A percentile compares a stretch with the other conserved stretches of the same genome.
Evolutionary conservation across 148 eudicot genomes (phyloP).

Genomic region (Oxyria digyna): DNA sequence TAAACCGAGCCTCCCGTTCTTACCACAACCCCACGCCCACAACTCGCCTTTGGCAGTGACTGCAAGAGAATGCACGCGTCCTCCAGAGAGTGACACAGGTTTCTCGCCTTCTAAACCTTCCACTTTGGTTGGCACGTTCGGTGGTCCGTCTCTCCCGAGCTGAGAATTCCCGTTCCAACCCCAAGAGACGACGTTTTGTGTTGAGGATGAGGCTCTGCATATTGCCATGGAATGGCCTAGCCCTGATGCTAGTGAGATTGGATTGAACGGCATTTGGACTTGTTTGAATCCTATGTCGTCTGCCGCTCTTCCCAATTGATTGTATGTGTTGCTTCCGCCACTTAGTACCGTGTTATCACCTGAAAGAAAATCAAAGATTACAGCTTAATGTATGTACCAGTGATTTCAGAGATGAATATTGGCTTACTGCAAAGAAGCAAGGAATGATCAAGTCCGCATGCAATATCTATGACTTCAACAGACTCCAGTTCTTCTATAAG

Average conservation of each 20-base stretch:
- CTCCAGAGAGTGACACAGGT: constrained; percentile 49
- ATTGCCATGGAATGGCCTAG: constrained; percentile 82
- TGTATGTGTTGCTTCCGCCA: constrained; percentile 75
- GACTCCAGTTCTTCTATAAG: constrained; percentile 40
- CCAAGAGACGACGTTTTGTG: constrained; percentile 48
- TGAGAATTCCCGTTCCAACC: constrained; percentile 86
- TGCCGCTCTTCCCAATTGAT: constrained; percentile 60
- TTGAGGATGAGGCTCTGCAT: constrained; percentile 26
- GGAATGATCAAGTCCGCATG: constrained; percentile 93
- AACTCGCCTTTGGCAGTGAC: constrained; percentile 43
- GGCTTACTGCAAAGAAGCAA: constrained; percentile 69
- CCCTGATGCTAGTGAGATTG: constrained; percentile 58
- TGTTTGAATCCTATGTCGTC: constrained; percentile 48
- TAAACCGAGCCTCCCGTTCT: constrained; percentile 87
- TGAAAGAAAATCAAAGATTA: constrained; percentile 4
- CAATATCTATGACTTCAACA: constrained; percentile 41
- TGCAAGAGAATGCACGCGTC: constrained; percentile 79
- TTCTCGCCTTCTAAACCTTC: constrained; percentile 37
- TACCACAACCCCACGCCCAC: constrained; percentile 94
- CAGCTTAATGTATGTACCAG: too few relatives aligned
- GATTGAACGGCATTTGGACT: constrained; percentile 37
- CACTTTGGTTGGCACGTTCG: constrained; percentile 38
- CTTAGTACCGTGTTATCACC: constrained; percentile 75
- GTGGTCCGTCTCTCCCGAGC: constrained; percentile 75
- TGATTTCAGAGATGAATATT: neutral